Evolutionary conservation across 2,329 filamentous ascomycete genomes (phyloP).

Genomic region (Karstenula rhodostoma): DNA sequence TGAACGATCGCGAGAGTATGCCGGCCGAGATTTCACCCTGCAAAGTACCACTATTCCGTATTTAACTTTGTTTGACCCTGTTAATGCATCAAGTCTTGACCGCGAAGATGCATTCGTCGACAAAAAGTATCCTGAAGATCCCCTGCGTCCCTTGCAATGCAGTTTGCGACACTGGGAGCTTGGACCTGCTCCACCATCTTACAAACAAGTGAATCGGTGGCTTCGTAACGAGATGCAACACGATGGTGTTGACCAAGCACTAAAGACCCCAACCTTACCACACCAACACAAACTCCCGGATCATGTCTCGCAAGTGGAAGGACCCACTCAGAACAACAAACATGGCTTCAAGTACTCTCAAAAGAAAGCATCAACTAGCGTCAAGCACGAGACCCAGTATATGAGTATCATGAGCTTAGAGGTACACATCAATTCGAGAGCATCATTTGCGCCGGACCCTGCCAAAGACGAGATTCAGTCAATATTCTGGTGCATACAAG

Average conservation of each 20-base stretch:
- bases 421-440: conserved; percentile 87
- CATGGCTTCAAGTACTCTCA: conserved; percentile 88
- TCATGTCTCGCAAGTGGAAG: conserved; percentile 82
- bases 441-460: conserved; percentile 82
- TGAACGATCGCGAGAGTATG: conserved; percentile 79
- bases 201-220: conserved; percentile 75
- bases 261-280: conserved; percentile 14
- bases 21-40: conserved; percentile 83
- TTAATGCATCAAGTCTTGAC: conserved; percentile 64
- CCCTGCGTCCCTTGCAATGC: conserved; percentile 65
- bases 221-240: conserved; percentile 52
- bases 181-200: conserved; percentile 72
- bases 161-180: conserved; percentile 80
- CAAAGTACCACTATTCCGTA: conserved; percentile 79
- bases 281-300: conserved; percentile 32
- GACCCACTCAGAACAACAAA: conserved; percentile 81
- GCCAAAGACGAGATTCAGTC: conserved; percentile 88
- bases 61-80: conserved; percentile 78
- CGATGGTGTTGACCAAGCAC: conserved; percentile 17
- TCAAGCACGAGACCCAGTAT: conserved; percentile 85
- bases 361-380: conserved; percentile 74
- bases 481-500: conserved; percentile 89
- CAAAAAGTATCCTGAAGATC: conserved; percentile 60
- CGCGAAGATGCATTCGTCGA: conserved; percentile 64
- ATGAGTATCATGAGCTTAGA: conserved; percentile 98